Evolutionary conservation across 2,329 filamentous ascomycete genomes (phyloP).

Genomic region (Epichloe coenophiala): DNA sequence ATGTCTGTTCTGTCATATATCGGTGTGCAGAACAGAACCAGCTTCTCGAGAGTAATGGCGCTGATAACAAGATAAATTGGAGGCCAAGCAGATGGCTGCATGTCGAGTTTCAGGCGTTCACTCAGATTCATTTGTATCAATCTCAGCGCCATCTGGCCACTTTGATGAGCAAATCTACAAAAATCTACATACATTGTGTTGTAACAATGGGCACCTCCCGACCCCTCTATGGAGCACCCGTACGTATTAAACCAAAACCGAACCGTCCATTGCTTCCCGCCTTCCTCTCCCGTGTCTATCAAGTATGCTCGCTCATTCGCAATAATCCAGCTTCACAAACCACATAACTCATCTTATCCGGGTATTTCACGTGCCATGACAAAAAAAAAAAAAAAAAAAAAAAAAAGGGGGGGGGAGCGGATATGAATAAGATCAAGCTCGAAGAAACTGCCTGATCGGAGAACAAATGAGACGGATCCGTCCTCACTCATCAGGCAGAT

Average conservation of each 20-base stretch:
- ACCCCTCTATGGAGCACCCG: background rate
- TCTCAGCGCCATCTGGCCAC: too few relatives aligned
- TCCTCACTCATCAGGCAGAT: background rate
- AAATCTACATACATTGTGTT: too few relatives aligned
- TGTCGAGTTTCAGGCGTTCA: too few relatives aligned
- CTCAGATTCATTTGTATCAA: too few relatives aligned
- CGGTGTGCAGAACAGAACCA: too few relatives aligned
- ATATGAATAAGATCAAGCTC: background rate
- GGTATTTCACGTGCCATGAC: background rate
- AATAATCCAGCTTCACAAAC: background rate
- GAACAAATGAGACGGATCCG: background rate
- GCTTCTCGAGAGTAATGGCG: too few relatives aligned
- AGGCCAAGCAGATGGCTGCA: too few relatives aligned
- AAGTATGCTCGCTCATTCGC: background rate
- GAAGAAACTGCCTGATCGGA: background rate
- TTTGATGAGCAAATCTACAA: too few relatives aligned
- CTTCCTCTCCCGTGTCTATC: background rate
- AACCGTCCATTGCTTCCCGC: background rate
- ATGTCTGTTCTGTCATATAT: too few relatives aligned
- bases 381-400: too few relatives aligned
- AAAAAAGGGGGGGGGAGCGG: accelerated
- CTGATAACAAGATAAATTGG: too few relatives aligned
- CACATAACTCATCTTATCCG: background rate
- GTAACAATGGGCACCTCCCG: background rate
- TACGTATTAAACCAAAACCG: background rate